Evolutionary conservation across 2,329 filamentous ascomycete species (phyloP).

Genomic region (Plectosphaerella sp.): DNA sequence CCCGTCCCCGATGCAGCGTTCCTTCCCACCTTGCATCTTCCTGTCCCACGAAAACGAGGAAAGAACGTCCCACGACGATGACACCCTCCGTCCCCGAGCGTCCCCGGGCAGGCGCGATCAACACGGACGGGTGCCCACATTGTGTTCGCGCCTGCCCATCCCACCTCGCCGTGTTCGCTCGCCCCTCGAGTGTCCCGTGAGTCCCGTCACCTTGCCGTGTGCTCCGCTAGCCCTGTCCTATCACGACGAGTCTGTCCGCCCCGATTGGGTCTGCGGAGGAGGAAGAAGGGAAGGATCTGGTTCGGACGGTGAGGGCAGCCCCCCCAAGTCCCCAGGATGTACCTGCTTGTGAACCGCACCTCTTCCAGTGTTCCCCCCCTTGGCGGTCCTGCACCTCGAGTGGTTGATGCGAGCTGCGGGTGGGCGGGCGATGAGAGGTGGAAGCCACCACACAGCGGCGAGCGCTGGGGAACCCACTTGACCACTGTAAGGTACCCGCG

Average conservation of each 20-base stretch:
- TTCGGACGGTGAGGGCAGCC: not conserved
- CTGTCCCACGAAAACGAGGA: no score
- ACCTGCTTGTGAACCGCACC: not conserved
- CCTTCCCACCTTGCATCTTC: no score
- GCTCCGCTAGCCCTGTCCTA: no score
- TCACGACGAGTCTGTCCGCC: not conserved
- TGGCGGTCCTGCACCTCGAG: not conserved
- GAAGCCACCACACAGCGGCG: not conserved
- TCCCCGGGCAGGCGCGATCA: no score
- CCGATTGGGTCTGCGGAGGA: not conserved
- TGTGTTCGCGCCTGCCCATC: no score
- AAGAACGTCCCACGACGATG: no score
- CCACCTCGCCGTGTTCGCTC: no score
- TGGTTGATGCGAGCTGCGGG: not conserved
- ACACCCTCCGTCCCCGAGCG: no score
- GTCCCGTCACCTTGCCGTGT: no score
- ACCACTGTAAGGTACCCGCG: conserved; percentile 1
- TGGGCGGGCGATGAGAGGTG: not conserved
- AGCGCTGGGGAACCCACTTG: not conserved
- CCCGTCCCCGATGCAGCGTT: no score
- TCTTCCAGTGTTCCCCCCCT: not conserved
- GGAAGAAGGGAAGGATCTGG: not conserved
- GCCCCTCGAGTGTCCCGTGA: no score
- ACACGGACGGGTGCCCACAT: no score
- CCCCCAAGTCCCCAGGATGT: not conserved